Conservation (phyloP, 148 eudicot species). For the Rhododendron mucronatum region DNA sequence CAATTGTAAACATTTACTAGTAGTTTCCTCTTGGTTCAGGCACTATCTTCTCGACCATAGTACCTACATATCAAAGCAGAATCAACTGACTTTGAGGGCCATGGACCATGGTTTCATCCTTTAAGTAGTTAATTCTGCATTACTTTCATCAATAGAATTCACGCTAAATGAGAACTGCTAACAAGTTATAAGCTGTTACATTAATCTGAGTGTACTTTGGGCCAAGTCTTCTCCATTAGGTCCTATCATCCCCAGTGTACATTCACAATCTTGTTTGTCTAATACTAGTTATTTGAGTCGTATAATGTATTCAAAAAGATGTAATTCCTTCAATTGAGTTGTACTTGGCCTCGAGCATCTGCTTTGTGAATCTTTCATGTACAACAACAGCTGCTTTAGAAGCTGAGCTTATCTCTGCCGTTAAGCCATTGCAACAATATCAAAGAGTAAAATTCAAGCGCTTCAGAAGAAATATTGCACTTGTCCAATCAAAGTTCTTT, state of each 20-base stretch:
- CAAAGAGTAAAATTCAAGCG: neutral
- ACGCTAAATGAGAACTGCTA: neutral
- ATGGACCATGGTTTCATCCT: neutral
- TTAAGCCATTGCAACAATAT: neutral
- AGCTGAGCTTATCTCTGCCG: neutral
- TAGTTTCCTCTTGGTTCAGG: neutral
- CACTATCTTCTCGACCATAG: neutral
- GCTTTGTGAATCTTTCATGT: neutral
- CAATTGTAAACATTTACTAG: neutral
- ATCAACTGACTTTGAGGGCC: neutral
- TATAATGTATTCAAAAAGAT: neutral
- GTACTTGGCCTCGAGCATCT: neutral
- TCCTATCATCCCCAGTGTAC: neutral
- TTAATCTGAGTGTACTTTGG: neutral
- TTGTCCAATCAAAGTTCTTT: neutral
- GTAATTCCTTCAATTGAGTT: neutral
- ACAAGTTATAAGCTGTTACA: neutral
- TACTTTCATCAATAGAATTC: neutral
- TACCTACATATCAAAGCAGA: neutral
- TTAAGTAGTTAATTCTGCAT: neutral
- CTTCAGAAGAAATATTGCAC: neutral
- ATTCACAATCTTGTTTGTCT: neutral
- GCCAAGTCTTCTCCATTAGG: neutral
- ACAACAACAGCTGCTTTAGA: neutral
- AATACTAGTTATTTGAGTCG: neutral